Conservation (phyloP, 176 grass and related monocot genomes). For the Carex scoparia region DNA sequence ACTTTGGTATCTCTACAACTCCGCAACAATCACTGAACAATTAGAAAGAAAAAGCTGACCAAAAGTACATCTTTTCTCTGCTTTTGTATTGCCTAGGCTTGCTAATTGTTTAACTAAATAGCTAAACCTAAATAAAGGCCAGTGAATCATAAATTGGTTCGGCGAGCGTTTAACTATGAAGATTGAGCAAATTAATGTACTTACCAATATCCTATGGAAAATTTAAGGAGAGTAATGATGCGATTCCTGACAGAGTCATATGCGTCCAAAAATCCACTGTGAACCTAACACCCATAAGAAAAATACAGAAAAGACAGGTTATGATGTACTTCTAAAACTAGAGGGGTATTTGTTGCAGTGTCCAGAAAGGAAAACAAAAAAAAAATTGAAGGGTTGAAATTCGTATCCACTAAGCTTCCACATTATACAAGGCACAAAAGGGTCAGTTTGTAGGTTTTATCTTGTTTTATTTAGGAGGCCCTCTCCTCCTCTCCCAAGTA, state of each 20-base stretch:
- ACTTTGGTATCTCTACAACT: conserved; percentile 41
- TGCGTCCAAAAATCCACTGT: conserved; percentile 88
- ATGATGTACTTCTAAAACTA: conserved; percentile 12
- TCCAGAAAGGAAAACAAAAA: neutral
- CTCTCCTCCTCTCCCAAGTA: neutral
- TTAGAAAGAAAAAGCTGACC: neutral
- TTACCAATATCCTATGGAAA: conserved; percentile 56
- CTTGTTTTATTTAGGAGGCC: neutral
- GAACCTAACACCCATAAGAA: conserved; percentile 58
- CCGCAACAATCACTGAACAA: conserved; percentile 42
- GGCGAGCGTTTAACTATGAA: neutral
- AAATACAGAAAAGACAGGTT: conserved; percentile 26
- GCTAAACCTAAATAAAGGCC: neutral
- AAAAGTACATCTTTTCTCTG: neutral
- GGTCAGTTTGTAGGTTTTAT: neutral
- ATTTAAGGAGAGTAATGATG: conserved; percentile 62
- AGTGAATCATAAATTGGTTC: neutral
- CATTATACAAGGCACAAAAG: neutral
- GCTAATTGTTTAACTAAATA: neutral
- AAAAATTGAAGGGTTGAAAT: neutral
- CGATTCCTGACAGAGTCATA: conserved; percentile 92
- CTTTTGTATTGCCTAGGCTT: neutral
- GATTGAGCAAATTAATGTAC: conserved; percentile 18
- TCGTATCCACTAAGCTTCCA: neutral
- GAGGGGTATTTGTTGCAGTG: neutral